These are phyloP conservation scores for Arctium lappa DNA, from an alignment of 129 eudicot genomes.

Conservation along the genomic window DNA sequence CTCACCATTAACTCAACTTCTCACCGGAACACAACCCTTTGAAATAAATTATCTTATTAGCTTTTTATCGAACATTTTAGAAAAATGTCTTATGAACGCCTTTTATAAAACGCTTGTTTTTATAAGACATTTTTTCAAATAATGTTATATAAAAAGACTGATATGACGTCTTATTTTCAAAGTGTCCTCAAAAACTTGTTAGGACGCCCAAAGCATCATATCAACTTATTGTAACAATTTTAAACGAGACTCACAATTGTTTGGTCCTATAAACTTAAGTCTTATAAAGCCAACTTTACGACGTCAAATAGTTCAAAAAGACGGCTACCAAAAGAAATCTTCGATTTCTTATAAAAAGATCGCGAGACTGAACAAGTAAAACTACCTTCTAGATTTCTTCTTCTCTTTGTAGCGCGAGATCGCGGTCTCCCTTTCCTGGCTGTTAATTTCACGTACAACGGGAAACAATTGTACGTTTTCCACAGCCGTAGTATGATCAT, in stretches of 20 bases:
- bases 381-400: constrained; percentile 82
- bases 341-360: background rate
- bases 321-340: background rate
- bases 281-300: background rate
- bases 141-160: background rate
- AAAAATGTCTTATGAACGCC: background rate
- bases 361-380: background rate
- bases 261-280: background rate
- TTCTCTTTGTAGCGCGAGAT: constrained; percentile 91
- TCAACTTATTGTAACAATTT: background rate
- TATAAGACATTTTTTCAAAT: background rate
- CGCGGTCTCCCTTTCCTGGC: constrained; percentile 76
- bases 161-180: background rate
- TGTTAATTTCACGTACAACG: constrained; percentile 51
- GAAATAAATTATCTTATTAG: background rate
- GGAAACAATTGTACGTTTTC: constrained; percentile 39
- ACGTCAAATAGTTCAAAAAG: too few species aligned
- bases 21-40: too few species aligned
- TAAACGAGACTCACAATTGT: background rate
- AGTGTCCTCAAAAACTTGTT: background rate
- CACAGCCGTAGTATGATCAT: constrained; percentile 13
- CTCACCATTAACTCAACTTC: too few species aligned
- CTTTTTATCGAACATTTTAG: background rate
- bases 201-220: background rate
- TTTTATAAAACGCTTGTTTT: background rate